Conservation (phyloP, 225 moss, liverwort and hornwort species). For the Antitrichia curtipendula region DNA sequence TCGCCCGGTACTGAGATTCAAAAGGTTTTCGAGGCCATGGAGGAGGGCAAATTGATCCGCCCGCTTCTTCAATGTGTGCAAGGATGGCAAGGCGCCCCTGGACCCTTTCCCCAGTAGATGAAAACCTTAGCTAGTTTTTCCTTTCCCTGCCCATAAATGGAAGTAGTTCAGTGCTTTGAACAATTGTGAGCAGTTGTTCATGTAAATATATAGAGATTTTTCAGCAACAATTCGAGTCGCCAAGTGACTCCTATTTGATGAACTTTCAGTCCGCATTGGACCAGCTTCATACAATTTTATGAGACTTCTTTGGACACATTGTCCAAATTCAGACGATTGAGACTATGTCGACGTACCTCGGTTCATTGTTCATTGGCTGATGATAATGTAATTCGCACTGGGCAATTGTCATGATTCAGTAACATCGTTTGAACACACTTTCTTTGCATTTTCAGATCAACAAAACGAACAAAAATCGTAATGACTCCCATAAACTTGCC, state of each 20-base stretch:
- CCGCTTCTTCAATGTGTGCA: background rate
- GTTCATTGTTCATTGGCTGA: background rate
- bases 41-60: background rate
- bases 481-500: background rate
- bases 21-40: background rate
- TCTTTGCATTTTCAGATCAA: background rate
- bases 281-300: background rate
- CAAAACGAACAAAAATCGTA: background rate
- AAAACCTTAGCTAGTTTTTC: background rate
- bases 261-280: background rate
- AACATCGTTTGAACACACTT: background rate
- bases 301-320: background rate
- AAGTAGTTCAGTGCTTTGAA: background rate
- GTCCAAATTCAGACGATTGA: background rate
- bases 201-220: background rate
- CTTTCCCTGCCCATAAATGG: background rate
- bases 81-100: background rate
- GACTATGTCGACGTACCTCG: background rate
- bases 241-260: background rate
- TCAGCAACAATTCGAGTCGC: background rate
- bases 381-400: too few species aligned
- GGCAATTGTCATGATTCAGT: background rate
- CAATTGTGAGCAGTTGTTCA: background rate
- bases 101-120: background rate
- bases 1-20: background rate